Evolutionary conservation across 2,329 filamentous ascomycete species (phyloP).

Genomic region (Fusarium tjaetaba): DNA sequence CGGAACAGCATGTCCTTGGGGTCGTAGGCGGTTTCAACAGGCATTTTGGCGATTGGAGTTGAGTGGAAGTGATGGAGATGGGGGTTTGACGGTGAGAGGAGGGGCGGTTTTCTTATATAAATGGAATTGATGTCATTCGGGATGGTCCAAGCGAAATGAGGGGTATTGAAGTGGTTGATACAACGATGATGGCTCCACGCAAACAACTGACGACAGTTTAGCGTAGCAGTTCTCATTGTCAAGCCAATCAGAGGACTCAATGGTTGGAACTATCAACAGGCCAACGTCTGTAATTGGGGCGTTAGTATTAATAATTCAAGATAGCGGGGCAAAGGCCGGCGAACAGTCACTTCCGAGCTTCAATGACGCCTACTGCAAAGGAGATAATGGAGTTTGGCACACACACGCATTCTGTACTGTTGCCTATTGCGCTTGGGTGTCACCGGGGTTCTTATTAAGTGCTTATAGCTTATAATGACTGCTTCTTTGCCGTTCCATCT

Average conservation of each 20-base stretch:
- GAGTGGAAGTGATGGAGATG: neutral
- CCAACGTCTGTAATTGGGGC: neutral
- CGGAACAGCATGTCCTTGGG: slow-evolving; percentile 45
- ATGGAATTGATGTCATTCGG: slow-evolving; percentile 21
- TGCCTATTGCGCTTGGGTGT: neutral
- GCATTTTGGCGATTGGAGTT: slow-evolving; percentile 18
- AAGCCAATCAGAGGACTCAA: slow-evolving; percentile 8
- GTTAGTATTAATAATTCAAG: slow-evolving; percentile 24
- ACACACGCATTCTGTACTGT: neutral
- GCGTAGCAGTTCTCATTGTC: neutral
- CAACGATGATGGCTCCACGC: slow-evolving; percentile 23
- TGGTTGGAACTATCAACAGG: neutral
- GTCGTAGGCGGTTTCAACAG: slow-evolving; percentile 37
- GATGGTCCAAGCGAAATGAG: slow-evolving; percentile 20
- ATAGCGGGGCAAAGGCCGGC: slow-evolving; percentile 1
- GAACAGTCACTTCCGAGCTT: neutral
- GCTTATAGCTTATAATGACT: neutral
- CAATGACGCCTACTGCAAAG: slow-evolving; percentile 10
- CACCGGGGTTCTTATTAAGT: neutral
- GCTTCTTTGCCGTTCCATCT: neutral
- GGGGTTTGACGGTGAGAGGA: neutral
- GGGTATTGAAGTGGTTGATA: slow-evolving; percentile 12
- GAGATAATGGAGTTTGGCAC: neutral
- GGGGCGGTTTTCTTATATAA: slow-evolving; percentile 1
- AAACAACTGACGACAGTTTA: slow-evolving; percentile 18